Percentiles rank a stretch among this genome's conserved stretches.
These are phyloP conservation scores for Penicillium riverlandense DNA, from an alignment of 495 filamentous ascomycete genomes.

Conservation along the genomic window DNA sequence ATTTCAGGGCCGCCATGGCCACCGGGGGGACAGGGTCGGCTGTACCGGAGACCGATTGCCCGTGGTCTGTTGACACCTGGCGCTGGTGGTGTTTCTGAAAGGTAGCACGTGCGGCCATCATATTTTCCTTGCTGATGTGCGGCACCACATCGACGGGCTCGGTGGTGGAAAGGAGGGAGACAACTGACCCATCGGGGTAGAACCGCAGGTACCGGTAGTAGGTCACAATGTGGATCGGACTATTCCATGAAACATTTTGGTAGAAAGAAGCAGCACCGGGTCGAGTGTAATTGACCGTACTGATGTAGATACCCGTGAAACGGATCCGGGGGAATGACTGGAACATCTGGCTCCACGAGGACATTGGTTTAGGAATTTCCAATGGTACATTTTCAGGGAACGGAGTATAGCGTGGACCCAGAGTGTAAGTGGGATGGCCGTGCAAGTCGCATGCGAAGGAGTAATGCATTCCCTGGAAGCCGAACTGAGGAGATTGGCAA, in stretches of 20 bases:
- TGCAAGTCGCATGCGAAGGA: conserved; percentile 57
- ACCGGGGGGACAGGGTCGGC: conserved; percentile 29
- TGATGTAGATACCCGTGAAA: conserved; percentile 93
- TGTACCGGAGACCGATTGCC: conserved; percentile 28
- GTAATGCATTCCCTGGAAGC: conserved; percentile 82
- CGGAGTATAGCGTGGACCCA: conserved; percentile 30
- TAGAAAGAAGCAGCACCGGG: conserved; percentile 57
- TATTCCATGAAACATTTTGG: conserved; percentile 59
- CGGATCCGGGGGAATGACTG: conserved; percentile 76
- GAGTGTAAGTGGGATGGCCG: conserved; percentile 48
- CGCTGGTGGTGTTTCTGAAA: conserved; percentile 25
- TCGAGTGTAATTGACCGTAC: conserved; percentile 89
- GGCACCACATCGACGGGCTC: conserved; percentile 83
- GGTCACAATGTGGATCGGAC: conserved; percentile 90
- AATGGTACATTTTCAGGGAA: conserved; percentile 25
- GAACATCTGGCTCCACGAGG: conserved; percentile 58
- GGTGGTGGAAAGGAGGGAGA: conserved; percentile 68
- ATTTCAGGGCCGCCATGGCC: conserved; percentile 43
- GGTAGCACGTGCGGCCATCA: conserved; percentile 24
- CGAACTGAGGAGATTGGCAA: conserved; percentile 61
- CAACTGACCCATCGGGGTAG: conserved; percentile 78
- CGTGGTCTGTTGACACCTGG: conserved; percentile 22
- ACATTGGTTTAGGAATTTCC: conserved; percentile 31
- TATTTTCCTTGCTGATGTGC: conserved; percentile 51
- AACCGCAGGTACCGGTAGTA: conserved; percentile 96